Percentiles rank a stretch among this genome's conserved stretches.
Conservation (phyloP, 2,329 filamentous ascomycete genomes). For the Torrubiellomyces zombiae region DNA sequence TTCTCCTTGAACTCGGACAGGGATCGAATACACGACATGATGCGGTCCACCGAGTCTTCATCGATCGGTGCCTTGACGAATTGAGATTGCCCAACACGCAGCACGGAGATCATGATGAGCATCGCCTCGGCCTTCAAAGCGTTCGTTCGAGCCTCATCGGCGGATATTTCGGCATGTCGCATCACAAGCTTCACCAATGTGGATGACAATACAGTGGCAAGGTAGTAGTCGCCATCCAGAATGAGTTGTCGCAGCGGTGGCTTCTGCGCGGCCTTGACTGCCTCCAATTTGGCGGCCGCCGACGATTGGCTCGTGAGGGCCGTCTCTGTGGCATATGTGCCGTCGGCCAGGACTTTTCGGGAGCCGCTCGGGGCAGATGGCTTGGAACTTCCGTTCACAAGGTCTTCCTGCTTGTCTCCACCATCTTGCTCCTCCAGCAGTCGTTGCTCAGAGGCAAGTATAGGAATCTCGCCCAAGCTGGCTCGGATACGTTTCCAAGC, state of each 20-base stretch:
- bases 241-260: slow-evolving; percentile 89
- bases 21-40: slow-evolving; percentile 93
- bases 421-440: slow-evolving; percentile 73
- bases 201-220: slow-evolving; percentile 86
- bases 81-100: slow-evolving; percentile 94
- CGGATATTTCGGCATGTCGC: slow-evolving; percentile 86
- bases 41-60: slow-evolving; percentile 93
- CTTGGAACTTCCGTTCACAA: slow-evolving; percentile 70
- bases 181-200: slow-evolving; percentile 96
- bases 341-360: slow-evolving; percentile 82
- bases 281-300: slow-evolving; percentile 79
- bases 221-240: slow-evolving; percentile 91
- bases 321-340: slow-evolving; percentile 93
- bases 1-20: slow-evolving; percentile 78
- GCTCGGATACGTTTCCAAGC: slow-evolving; percentile 93
- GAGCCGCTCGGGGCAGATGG: slow-evolving; percentile 63
- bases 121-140: slow-evolving; percentile 91
- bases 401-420: slow-evolving; percentile 43
- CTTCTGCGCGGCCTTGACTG: slow-evolving; percentile 93
- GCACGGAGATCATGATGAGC: slow-evolving; percentile 98
- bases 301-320: slow-evolving; percentile 87
- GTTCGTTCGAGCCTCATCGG: slow-evolving; percentile 75
- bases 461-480: slow-evolving; percentile 91
- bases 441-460: slow-evolving; percentile 85
- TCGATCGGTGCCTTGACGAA: slow-evolving; percentile 97